Conservation (phyloP, 2,329 filamentous ascomycete genomes). For the Pseudopithomyces maydicus region DNA sequence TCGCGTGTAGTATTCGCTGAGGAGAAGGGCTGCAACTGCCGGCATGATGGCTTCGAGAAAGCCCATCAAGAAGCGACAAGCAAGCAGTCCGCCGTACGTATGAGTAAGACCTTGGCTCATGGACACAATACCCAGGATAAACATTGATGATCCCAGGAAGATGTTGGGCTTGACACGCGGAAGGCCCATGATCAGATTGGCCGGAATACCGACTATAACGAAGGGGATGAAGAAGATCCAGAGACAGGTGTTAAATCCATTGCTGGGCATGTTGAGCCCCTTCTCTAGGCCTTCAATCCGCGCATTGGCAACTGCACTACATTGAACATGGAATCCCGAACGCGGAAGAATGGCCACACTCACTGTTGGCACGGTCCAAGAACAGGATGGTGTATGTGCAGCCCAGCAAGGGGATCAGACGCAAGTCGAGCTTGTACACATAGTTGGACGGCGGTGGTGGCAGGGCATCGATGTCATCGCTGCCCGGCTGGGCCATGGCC, state of each 20-base stretch:
- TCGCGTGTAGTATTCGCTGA: slow-evolving; percentile 53
- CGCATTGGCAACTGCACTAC: slow-evolving; percentile 66
- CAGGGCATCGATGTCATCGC: slow-evolving; percentile 15
- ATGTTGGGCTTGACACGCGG: slow-evolving; percentile 69
- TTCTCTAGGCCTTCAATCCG: slow-evolving; percentile 59
- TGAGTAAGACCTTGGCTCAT: slow-evolving; percentile 37
- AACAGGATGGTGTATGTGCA: slow-evolving; percentile 75
- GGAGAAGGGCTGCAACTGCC: slow-evolving; percentile 34
- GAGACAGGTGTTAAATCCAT: slow-evolving; percentile 73
- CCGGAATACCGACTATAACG: slow-evolving; percentile 74
- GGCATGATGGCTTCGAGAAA: slow-evolving; percentile 40
- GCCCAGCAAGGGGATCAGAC: slow-evolving; percentile 67
- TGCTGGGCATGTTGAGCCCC: slow-evolving; percentile 65
- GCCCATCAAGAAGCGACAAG: slow-evolving; percentile 38
- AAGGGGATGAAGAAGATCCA: slow-evolving; percentile 89
- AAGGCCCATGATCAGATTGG: slow-evolving; percentile 76
- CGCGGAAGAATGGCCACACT: slow-evolving; percentile 4
- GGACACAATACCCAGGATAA: slow-evolving; percentile 63
- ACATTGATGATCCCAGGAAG: slow-evolving; percentile 83
- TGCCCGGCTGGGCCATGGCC: slow-evolving; percentile 17
- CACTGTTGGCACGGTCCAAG: slow-evolving; percentile 67
- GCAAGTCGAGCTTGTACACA: slow-evolving; percentile 63
- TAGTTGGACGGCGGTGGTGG: slow-evolving; percentile 47
- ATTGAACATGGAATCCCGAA: slow-evolving; percentile 8
- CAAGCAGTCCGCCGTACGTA: slow-evolving; percentile 33